Base-by-base conservation (phyloP, 2,329 filamentous ascomycete genomes). In the Spiromastix sp. region DNA sequence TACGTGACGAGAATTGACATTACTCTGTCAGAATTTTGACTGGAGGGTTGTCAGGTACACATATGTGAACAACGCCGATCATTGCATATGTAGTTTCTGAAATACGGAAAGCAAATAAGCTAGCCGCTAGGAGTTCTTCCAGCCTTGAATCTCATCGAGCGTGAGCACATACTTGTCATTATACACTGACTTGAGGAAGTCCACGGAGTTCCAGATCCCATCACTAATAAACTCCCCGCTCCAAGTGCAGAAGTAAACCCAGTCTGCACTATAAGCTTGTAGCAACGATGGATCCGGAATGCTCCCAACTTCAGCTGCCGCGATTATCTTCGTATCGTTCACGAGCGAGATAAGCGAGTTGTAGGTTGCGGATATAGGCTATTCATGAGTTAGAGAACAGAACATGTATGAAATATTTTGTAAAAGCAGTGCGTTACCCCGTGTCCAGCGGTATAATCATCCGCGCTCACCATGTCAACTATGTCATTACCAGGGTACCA, bases 211-310 rank as follows among this genome's bases (percentile, higher is more conserved):
- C 56, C 60, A 66, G 11, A 45, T 46, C 0, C 54, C 49, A 18
- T 61, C 61, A 37, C 57, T 55, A 43, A 69, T 64, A 38, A 57
- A 70, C 1, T 57, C 56, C 3, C 61, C 62, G 8, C 51, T 50
- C 67, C 67, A 70, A 4, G 66, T 60, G 22, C 55, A 55, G 39
- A 69, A 70, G 50, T 60, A 70, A 21, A 61, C 51, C 67, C 67
- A 70, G 41, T 69, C 58, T 0, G 65, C 60, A 42, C 61, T 54
- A 41, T 67, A 69, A 3, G 61, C 59, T 41, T 59, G 51, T 3
- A 69, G 48, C 26, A 55, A 50, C 1, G 50, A 49, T 0, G 63
- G 63, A n/a, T 61, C 55, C 32, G 67, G 66, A 2, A 67, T 60
- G 9, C 59, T 58, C 8, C 67, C 67, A 1, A 69, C 60, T 43